Evolutionary conservation across 805 yeast genomes (phyloP), one percentile per base, ranked within the genome.

Genomic region (Ogataea salicorniae): DNA sequence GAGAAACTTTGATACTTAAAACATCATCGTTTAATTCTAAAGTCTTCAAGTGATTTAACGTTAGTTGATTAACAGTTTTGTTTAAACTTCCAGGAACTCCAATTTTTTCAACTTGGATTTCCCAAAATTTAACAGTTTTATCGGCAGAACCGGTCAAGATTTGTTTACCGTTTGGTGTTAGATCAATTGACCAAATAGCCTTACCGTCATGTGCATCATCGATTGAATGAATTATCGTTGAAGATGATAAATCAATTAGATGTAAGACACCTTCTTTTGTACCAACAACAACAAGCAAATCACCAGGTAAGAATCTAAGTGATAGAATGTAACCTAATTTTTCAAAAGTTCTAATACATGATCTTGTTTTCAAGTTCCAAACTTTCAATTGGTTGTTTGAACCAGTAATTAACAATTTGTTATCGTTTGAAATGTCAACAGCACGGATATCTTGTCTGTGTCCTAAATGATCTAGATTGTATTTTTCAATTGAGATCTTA

Each of bases 101-200:
- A 45, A 81, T 87, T 51, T 79, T 76, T 46, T 80, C 84, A 22
- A 88, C 77, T 58, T 75, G 72, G 61, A 94, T 80, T 42, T 83
- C 80, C 99, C 99, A 94, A 63, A 90, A 89, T 62, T 88, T 89
- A 38, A 92, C 84, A 4, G 79, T 69, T 62, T 91, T 91, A 66
- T 94, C 99, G 37, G 95, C 95, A 34, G 97, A 92, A 9, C 97
- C 99, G 3, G 97, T 87, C 0, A 91, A 82, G 42, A 94, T 71
- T 1, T 84, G 75, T 56, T 80, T 84, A 15, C 98, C 99, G 66
- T 92, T 95, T 14, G 84, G 78, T 2, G 92, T 80, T 34, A 94
- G 63, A 63, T 92, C 97, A 56, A 94, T 72, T 1, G 96, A 83
- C 97, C 97, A 94, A 43, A 94, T 79, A 1, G 97, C 87, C 42